Base-by-base conservation (phyloP, 495 filamentous ascomycete genomes). In the Saxophila tyrrhenica region DNA sequence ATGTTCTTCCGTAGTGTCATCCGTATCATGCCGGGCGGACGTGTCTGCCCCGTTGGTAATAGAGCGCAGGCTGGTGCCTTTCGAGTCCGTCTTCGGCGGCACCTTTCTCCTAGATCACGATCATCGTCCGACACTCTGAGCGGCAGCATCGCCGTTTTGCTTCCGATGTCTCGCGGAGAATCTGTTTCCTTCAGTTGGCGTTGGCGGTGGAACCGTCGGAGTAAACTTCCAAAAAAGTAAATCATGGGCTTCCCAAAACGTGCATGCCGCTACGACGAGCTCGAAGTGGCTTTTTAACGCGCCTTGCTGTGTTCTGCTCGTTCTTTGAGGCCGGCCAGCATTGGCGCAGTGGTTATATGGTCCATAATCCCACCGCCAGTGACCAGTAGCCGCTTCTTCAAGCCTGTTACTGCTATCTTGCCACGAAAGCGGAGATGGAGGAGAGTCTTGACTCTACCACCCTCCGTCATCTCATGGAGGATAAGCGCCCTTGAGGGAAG, bases 371-470 rank as follows among this genome's bases (percentile, higher is more conserved):
- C 24, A 10, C 44, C 52, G 29, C 24, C 25, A 2, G 16, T n/a
- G 9, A 55, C 45, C 3, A 50, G 9, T 15, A 50, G 7, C 22
- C 43, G 3, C 20, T 29, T 9, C 35, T 44, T 39, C 5, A 48
- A 3, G 2, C 52, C 52, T 3, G 44, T 55, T 2, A 44, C 52
- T n/a, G 43, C 52, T 3, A 48, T 55, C 25, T 29, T 42, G n/a
- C 52, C 52, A 7, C 52, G 2, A 21, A 55, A 55, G 10, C 52
- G 3, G 7, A 48, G 35, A 25, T 55, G 52, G 9, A 48, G 47
- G 5, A 55, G 52, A 2, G 45, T 50, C 43, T 21, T 11, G 11
- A n/a, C 3, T 42, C 2, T 20, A 2, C 19, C 21, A 23, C 32
- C 46, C 5, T 5, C 32, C 17, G 43, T 2, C 3, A 15, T 24